Evolutionary conservation across 73 alveolate genomes (phyloP).

Genomic region (Paramecium tetraurelia): DNA sequence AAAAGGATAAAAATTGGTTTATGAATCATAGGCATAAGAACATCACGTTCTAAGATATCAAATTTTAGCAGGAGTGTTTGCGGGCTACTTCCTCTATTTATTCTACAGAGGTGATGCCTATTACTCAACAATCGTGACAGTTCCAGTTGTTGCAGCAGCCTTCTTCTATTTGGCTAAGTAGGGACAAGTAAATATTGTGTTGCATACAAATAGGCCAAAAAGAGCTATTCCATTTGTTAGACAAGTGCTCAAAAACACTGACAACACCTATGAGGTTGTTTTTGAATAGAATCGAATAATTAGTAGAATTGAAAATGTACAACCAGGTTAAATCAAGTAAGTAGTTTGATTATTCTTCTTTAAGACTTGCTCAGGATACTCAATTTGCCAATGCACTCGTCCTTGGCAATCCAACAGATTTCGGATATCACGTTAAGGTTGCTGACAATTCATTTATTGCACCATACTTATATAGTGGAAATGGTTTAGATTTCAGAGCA

Average conservation of each 20-base stretch:
- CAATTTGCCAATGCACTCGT: neutral
- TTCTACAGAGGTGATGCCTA: constrained; percentile 39
- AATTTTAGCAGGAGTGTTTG: constrained; percentile 14
- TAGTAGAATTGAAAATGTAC: constrained; percentile 4
- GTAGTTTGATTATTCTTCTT: neutral
- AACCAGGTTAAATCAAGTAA: neutral
- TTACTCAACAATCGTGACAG: constrained; percentile 12
- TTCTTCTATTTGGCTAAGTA: constrained; percentile 5
- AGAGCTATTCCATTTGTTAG: constrained; percentile 27
- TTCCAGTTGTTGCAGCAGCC: constrained; percentile 46
- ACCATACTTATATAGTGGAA: constrained; percentile 30
- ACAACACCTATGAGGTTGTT: constrained; percentile 11
- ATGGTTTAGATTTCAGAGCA: constrained; percentile 30
- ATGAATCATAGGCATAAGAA: neutral
- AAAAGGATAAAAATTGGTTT: constrained; percentile 11
- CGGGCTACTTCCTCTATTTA: neutral
- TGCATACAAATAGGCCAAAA: neutral
- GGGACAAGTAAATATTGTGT: neutral
- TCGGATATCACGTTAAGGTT: constrained; percentile 21
- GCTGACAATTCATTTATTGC: constrained; percentile 13
- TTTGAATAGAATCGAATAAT: constrained; percentile 12
- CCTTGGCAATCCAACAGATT: constrained; percentile 35
- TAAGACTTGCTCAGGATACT: neutral
- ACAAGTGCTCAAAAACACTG: neutral
- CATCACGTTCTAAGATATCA: neutral